phyloP scores from a whole-genome alignment of 164 flowering plant species.

The Saururus chinensis region DNA sequence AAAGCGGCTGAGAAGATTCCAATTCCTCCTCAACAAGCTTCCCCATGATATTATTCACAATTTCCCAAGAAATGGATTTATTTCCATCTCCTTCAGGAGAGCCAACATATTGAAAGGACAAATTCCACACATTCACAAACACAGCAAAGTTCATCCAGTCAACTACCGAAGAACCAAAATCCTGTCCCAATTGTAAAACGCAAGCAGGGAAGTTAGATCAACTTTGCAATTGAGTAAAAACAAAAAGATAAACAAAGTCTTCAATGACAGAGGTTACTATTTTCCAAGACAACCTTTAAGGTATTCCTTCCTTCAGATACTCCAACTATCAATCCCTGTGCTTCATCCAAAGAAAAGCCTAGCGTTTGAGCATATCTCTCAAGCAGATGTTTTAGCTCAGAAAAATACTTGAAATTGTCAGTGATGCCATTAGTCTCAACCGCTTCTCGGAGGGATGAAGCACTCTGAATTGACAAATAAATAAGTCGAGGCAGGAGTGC shows the following conservation, averaged over 20 bases:
- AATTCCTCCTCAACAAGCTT: constrained; percentile 32
- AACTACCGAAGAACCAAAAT: constrained; percentile 26
- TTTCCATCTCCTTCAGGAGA: constrained; percentile 15
- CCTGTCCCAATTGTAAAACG: constrained; percentile 31
- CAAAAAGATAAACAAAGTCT: neutral
- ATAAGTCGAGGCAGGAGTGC: constrained; percentile 76
- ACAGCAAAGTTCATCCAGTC: constrained; percentile 86
- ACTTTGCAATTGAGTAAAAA: neutral
- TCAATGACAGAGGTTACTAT: too few relatives aligned
- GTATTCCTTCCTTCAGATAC: constrained; percentile 30
- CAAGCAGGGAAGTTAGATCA: neutral
- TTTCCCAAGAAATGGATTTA: constrained; percentile 26
- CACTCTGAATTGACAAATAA: constrained; percentile 53
- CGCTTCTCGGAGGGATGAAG: constrained; percentile 47
- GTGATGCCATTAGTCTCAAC: constrained; percentile 48
- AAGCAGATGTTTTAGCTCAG: constrained; percentile 55
- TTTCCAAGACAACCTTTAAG: constrained; percentile 33
- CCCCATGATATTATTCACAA: constrained; percentile 42
- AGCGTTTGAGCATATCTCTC: constrained; percentile 55
- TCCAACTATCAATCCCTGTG: constrained; percentile 31
- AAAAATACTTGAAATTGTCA: constrained; percentile 24
- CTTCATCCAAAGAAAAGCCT: constrained; percentile 56
- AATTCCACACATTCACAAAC: constrained; percentile 66
- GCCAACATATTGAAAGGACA: constrained; percentile 30
- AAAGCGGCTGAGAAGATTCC: constrained; percentile 21